These are phyloP conservation scores for Neospermospora avenae DNA, from an alignment of 2,329 filamentous ascomycete genomes.

Conservation along the genomic window DNA sequence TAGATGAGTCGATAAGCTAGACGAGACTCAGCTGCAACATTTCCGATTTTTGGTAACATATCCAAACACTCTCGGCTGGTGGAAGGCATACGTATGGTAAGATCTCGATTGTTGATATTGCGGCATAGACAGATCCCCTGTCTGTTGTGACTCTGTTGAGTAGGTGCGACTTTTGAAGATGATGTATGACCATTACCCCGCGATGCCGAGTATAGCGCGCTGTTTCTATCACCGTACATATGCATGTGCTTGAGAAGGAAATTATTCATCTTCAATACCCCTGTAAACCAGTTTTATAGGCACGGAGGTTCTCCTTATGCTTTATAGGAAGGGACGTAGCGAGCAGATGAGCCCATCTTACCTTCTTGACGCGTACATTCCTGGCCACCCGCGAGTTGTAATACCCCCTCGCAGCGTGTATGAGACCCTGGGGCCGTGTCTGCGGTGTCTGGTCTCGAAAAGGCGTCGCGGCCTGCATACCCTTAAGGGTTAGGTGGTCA, in stretches of 20 bases:
- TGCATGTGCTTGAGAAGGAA: neutral
- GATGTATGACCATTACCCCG: constrained; percentile 1
- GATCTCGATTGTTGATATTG: neutral
- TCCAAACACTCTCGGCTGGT: neutral
- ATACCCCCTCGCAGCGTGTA: neutral
- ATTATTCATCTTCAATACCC: neutral
- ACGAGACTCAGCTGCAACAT: neutral
- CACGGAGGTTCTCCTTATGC: no score
- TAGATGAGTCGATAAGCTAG: neutral
- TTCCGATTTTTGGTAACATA: neutral
- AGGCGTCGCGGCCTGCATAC: neutral
- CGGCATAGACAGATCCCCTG: neutral
- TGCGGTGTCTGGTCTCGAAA: neutral
- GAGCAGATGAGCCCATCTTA: no score
- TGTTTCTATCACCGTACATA: neutral
- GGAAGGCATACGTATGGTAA: neutral
- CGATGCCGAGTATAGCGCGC: neutral
- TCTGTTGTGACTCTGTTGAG: neutral
- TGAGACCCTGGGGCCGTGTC: neutral
- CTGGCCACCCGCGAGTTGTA: neutral
- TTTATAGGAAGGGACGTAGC: neutral
- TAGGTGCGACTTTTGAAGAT: neutral
- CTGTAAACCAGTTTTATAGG: no score
- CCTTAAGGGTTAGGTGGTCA: neutral
- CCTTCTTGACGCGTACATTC: neutral